Evolutionary conservation across 2,329 filamentous ascomycete species (phyloP).

Genomic region (Venturia pyrina): DNA sequence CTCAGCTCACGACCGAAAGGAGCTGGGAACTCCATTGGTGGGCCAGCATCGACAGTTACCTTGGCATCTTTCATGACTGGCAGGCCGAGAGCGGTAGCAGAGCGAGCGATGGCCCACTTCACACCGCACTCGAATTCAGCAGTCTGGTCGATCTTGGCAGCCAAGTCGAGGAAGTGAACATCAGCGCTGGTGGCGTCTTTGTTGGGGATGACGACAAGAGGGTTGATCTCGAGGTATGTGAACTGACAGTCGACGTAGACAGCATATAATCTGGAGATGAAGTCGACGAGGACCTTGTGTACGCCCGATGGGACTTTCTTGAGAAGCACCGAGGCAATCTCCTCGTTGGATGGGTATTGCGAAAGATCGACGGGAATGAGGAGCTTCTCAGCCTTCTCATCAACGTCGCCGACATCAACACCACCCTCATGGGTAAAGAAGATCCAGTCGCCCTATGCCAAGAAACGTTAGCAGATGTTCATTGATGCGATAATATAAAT

Average conservation of each 20-base stretch:
- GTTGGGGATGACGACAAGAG: slow-evolving; percentile 94
- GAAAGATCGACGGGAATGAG: slow-evolving; percentile 91
- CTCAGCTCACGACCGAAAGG: slow-evolving; percentile 96
- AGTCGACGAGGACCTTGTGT: slow-evolving; percentile 97
- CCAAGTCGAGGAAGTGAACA: slow-evolving; percentile 96
- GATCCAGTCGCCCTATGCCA: slow-evolving; percentile 86
- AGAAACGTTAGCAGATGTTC: slow-evolving; percentile 21
- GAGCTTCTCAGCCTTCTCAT: slow-evolving; percentile 97
- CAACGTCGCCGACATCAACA: slow-evolving; percentile 98
- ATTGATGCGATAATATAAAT: slow-evolving; percentile 9
- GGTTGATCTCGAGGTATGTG: slow-evolving; percentile 99
- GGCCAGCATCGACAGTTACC: slow-evolving; percentile 89
- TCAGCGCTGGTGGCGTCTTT: slow-evolving; percentile 81
- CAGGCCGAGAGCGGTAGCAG: slow-evolving; percentile 77
- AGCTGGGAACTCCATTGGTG: slow-evolving; percentile 97
- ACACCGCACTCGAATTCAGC: slow-evolving; percentile 98
- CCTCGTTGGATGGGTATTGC: slow-evolving; percentile 90
- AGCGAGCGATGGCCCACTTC: slow-evolving; percentile 96
- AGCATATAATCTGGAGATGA: slow-evolving; percentile 95
- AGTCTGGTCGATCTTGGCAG: slow-evolving; percentile 97
- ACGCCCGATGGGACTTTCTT: slow-evolving; percentile 91
- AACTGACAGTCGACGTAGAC: slow-evolving; percentile 99
- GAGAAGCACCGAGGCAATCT: slow-evolving; percentile 75
- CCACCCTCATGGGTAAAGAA: slow-evolving; percentile 99
- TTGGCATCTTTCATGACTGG: slow-evolving; percentile 53